Conservation (phyloP, 2,329 filamentous ascomycete genomes). For the Fusarium sp. region DNA sequence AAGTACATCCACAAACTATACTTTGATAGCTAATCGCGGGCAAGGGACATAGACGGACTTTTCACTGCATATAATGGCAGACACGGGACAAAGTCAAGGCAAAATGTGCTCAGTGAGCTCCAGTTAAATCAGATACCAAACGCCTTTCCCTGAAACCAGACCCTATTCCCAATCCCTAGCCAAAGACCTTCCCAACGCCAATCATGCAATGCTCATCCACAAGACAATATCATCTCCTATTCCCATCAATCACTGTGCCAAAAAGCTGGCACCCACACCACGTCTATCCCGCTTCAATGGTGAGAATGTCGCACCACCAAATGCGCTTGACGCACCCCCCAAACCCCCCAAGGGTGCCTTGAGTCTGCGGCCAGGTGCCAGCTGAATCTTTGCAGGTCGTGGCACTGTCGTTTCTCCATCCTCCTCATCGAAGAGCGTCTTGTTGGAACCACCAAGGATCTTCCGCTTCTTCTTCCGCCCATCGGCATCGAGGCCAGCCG, state of each 20-base stretch:
- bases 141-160: constrained; percentile 13
- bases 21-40: neutral
- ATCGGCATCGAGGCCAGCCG: constrained; percentile 48
- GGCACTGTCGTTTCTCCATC: constrained; percentile 58
- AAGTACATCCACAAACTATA: neutral
- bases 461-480: constrained; percentile 79
- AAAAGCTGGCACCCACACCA: constrained; percentile 71
- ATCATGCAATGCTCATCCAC: constrained; percentile 20
- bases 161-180: neutral
- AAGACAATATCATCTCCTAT: neutral
- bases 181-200: constrained; percentile 30
- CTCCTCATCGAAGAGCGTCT: constrained; percentile 78
- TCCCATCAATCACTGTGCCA: constrained; percentile 47
- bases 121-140: neutral
- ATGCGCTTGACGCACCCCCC: constrained; percentile 57
- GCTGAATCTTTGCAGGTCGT: constrained; percentile 49
- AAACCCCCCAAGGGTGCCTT: constrained; percentile 56
- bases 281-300: constrained; percentile 78
- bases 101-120: neutral
- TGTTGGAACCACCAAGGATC: constrained; percentile 70
- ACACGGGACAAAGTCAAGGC: neutral
- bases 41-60: neutral
- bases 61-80: neutral
- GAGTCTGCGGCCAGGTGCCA: constrained; percentile 43
- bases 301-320: constrained; percentile 70